Evolutionary conservation across 2,329 filamentous ascomycete genomes (phyloP), one percentile per base, ranked within the genome.

Genomic region (Aspergillus hortae): DNA sequence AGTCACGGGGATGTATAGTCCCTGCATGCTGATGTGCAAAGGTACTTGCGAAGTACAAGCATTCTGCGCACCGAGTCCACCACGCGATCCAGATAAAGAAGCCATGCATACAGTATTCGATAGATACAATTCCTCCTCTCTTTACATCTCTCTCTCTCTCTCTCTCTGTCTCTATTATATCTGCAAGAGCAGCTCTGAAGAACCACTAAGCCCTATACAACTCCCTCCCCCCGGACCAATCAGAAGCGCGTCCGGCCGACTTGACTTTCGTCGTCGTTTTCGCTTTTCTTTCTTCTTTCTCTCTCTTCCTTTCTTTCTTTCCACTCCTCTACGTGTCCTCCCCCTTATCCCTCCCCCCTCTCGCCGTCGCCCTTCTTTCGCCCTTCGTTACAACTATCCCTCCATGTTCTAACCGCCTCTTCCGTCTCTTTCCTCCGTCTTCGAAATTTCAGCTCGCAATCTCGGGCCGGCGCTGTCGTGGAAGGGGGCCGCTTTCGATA

Each of bases 401-500:
- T 33, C 14, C 35, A 49, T 43, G 32, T 46, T 44, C 36, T 17
- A 25, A 10, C 14, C 41, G 35, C 45, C 12, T 30, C 44, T 38
- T 48, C 17, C 30, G 17, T 7, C 43, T 44, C 40, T 49, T 50
- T 43, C 44, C 19, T 50, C 42, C 44, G 23, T 40, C 27, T 50
- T 36, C 43, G 44, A n/a, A 32, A 44, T 48, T 17, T 25, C 43
- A 43, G 38, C 32, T 46, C 42, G 15, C 35, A 38, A 38, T 38
- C 35, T 49, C 32, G 19, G 25, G 10, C 6, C 46, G 36, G 43
- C 42, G 46, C 48, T 48, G 53, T 51, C 52, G 53, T 56, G 56
- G 53, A 56, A 57, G 56, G 56, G 53, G 53, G 51, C n/a, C 35
- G 35, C 35, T 38, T n/a, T 17, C 35, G 14, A 17, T n/a, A 38